Percentiles rank a stretch among this genome's conserved stretches.
Conservation (phyloP, 768 basidiomycete species). For the Pluteus cervinus region DNA sequence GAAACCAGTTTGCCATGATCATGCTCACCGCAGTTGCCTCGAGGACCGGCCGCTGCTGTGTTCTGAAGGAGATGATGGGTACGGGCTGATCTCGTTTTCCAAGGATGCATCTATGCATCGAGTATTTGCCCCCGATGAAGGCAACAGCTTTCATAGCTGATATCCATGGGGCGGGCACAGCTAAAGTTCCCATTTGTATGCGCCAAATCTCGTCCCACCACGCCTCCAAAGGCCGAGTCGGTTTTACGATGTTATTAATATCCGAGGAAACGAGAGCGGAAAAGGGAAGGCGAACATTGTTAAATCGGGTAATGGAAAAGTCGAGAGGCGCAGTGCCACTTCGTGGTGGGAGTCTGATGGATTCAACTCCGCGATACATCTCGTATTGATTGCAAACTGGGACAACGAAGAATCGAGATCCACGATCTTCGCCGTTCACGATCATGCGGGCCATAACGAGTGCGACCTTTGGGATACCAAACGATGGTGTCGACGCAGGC, state of each 20-base stretch:
- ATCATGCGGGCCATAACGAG: slow-evolving; percentile 53
- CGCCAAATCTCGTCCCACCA: slow-evolving; percentile 56
- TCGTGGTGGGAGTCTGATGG: slow-evolving; percentile 43
- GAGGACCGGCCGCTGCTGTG: slow-evolving; percentile 56
- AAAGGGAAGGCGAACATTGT: slow-evolving; percentile 44
- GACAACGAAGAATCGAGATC: slow-evolving; percentile 49
- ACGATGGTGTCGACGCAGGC: slow-evolving; percentile 49
- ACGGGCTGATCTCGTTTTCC: slow-evolving; percentile 35
- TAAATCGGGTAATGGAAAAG: slow-evolving; percentile 50
- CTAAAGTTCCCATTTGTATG: slow-evolving; percentile 47
- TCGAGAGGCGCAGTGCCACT: slow-evolving; percentile 50
- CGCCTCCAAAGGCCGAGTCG: slow-evolving; percentile 35
- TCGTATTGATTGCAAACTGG: slow-evolving; percentile 46
- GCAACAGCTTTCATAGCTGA: slow-evolving; percentile 47
- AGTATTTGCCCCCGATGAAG: slow-evolving; percentile 53
- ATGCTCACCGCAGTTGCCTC: slow-evolving; percentile 45
- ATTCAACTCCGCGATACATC: slow-evolving; percentile 48
- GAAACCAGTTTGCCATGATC: slow-evolving; percentile 46
- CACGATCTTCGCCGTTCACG: slow-evolving; percentile 42
- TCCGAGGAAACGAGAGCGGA: slow-evolving; percentile 45
- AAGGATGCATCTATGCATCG: slow-evolving; percentile 44
- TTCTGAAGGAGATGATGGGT: slow-evolving; percentile 58
- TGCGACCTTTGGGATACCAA: slow-evolving; percentile 48
- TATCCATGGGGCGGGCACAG: slow-evolving; percentile 43
- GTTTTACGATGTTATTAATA: slow-evolving; percentile 30